Base-by-base conservation (phyloP, 768 basidiomycete genomes). In the Rhodosporidiobolus odoratus region DNA sequence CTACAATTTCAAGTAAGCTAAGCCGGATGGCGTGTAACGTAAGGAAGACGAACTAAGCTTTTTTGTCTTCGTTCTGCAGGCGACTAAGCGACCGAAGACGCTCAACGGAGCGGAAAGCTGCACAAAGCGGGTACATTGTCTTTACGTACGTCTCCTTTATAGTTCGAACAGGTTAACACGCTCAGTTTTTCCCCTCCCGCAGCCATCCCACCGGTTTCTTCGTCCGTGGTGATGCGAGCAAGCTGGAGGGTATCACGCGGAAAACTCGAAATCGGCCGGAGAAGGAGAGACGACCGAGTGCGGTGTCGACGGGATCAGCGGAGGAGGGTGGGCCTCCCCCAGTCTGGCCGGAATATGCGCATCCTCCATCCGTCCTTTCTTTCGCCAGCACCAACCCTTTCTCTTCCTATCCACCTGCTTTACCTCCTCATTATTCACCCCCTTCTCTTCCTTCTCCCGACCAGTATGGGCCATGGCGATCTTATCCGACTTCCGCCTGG, bases 1-100 rank as follows among this genome's bases (percentile, higher is more conserved):
- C 63, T 72, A 69, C 45, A 58, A 69, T 58, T 69, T 69, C 68
- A 69, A 69, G 68, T 69, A 27, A 30, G 67, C 43, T 4, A 13
- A 16, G 21, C 0, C 2, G 3, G 15, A 2, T 13, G 21, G 21
- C 43, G 43, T 12, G 43, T 12, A 43, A 43, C 13, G 21, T 21
- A 15, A 19, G 4, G 56, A 23, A 30, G 3, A 10, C 23, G 30
- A 23, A 54, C 65, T 66, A 58, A 66, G 15, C 53, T 12, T 38
- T 7, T 56, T 17, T 25, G 12, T 9, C 34, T 40, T 30, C 47
- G 15, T n/a, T 37, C 23, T n/a, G 15, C 41, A 67, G 71, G 25
- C 71, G 71, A 1, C 59, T 72, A 7, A 65, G 58, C 17, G 71
- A 72, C 41, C 50, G 71, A 6, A 53, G 71, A 2, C 48, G 64